A percentile compares a stretch with the other conserved stretches of the same genome.
Conservation (phyloP, 805 yeast genomes). For the Schizosaccharomyces lindneri region DNA sequence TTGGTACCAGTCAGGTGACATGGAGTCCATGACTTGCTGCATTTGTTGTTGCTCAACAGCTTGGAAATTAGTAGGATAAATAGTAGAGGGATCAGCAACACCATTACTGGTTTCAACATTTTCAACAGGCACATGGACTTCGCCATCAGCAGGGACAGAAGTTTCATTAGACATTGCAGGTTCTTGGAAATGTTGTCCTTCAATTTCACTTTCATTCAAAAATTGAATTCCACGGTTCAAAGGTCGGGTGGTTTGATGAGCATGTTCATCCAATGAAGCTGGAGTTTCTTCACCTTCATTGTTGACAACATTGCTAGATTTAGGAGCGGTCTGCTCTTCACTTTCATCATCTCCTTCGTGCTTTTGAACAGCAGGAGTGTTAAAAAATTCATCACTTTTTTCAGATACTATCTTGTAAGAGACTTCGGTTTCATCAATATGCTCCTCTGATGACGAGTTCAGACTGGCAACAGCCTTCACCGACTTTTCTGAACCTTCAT, state of each 20-base stretch:
- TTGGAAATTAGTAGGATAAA: background rate
- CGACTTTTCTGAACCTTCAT: background rate
- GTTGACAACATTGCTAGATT: background rate
- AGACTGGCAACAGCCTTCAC: background rate
- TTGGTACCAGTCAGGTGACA: background rate
- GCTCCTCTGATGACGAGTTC: background rate
- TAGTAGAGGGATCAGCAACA: background rate
- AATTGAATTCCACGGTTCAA: background rate
- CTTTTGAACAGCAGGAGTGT: background rate
- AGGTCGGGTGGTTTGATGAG: background rate
- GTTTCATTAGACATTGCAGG: background rate
- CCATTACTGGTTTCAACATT: background rate
- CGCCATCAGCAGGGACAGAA: background rate
- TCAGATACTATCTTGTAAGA: background rate
- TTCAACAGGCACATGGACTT: background rate
- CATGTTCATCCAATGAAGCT: background rate
- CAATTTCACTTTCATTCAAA: constrained; percentile 1
- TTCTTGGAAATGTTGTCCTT: background rate
- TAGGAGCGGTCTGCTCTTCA: background rate
- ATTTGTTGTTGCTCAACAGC: background rate
- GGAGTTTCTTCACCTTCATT: background rate
- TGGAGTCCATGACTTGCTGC: background rate
- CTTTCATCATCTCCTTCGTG: background rate
- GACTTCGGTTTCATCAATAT: background rate
- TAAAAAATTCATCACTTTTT: background rate